A percentile compares a stretch with the other conserved stretches of the same genome.
Conservation (phyloP, 805 yeast genomes). For the Hanseniaspora occidentalis region DNA sequence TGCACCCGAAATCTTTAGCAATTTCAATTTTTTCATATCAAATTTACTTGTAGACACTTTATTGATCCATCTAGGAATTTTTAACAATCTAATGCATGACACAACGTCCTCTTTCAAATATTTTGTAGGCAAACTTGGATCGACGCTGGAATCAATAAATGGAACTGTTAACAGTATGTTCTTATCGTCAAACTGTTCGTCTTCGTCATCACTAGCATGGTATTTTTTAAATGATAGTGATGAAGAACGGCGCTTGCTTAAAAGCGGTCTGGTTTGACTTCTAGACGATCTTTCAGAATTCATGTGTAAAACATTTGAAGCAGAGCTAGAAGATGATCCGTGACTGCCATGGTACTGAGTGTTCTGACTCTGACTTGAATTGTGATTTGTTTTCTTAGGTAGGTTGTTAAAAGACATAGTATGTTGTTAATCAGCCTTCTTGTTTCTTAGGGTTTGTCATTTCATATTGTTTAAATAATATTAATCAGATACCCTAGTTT, state of each 20-base stretch:
- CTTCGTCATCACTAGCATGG: neutral
- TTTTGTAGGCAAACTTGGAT: conserved; percentile 67
- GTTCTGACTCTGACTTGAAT: too few species aligned
- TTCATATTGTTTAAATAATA: too few species aligned
- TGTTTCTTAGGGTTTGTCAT: too few species aligned
- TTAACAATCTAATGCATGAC: conserved; percentile 46
- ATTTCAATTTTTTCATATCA: conserved; percentile 31
- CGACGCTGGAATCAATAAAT: conserved; percentile 46
- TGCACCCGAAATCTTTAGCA: conserved; percentile 79
- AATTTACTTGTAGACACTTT: conserved; percentile 16
- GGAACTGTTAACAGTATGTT: conserved; percentile 23
- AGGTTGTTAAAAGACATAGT: too few species aligned
- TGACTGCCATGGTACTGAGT: too few species aligned
- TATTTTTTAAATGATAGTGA: neutral
- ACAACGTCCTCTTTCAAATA: conserved; percentile 76
- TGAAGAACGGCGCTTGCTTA: neutral
- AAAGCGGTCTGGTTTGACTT: neutral
- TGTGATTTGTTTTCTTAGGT: too few species aligned
- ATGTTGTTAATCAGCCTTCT: too few species aligned
- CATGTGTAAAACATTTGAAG: too few species aligned
- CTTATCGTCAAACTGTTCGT: neutral
- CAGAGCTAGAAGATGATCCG: too few species aligned
- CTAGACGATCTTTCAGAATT: neutral
- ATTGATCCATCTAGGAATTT: conserved; percentile 69
- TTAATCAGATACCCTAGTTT: too few species aligned